Conservation (phyloP, 495 filamentous ascomycete species). For the Usnea hakonensis region DNA sequence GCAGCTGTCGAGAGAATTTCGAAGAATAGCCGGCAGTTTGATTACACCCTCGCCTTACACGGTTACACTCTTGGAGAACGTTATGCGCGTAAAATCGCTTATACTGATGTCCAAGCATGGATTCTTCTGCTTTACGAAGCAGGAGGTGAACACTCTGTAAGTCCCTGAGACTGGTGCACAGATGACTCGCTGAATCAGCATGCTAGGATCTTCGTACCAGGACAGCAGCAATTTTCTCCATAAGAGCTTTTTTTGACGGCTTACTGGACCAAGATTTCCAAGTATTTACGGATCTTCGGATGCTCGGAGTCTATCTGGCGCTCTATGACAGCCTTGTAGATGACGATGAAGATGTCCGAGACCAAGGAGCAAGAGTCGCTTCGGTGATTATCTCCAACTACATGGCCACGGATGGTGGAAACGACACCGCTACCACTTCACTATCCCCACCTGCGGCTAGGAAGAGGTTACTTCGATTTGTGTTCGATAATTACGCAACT, state of each 20-base stretch:
- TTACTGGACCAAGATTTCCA: conserved; percentile 3
- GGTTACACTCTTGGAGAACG: conserved; percentile 7
- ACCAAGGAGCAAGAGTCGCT: conserved; percentile 47
- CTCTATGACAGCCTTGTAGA: conserved; percentile 67
- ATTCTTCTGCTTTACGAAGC: conserved; percentile 1
- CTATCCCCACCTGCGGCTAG: conserved; percentile 40
- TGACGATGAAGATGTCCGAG: conserved; percentile 83
- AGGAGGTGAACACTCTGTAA: conserved; percentile 3
- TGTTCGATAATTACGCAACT: conserved; percentile 32
- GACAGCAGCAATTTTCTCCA: conserved; percentile 44
- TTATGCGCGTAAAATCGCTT: background rate
- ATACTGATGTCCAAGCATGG: background rate
- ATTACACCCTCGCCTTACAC: conserved; percentile 1
- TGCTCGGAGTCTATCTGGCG: conserved; percentile 42
- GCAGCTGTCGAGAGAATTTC: background rate
- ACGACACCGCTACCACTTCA: conserved; percentile 27
- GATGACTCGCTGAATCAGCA: background rate
- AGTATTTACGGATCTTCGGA: conserved; percentile 15
- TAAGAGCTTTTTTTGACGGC: conserved; percentile 18
- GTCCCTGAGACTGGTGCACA: background rate
- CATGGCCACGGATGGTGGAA: conserved; percentile 24
- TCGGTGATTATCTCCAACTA: conserved; percentile 39
- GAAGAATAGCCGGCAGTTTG: background rate
- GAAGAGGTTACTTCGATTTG: conserved; percentile 38
- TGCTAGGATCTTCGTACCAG: conserved; percentile 58